These are phyloP conservation scores for Pogostemon cablin DNA, from an alignment of 257 asterid species.

Conservation along the genomic window DNA sequence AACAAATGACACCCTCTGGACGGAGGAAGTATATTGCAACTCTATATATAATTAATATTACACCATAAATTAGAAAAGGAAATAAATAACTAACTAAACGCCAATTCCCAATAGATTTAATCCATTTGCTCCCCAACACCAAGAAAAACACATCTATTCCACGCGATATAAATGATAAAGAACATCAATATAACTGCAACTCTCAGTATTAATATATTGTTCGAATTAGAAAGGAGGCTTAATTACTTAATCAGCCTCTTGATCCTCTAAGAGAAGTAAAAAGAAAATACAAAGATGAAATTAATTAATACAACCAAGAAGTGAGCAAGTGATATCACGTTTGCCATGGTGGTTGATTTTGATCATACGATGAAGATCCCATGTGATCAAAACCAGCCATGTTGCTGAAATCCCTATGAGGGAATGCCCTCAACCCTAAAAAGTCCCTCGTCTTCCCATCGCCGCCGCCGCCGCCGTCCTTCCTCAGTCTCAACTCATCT, in stretches of 20 bases:
- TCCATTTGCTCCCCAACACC: too few species aligned
- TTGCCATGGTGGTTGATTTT: slow-evolving; percentile 53
- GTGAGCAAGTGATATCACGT: slow-evolving; percentile 24
- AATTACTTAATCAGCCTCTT: neutral
- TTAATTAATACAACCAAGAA: neutral
- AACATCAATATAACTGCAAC: slow-evolving; percentile 6
- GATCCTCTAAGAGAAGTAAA: too few species aligned
- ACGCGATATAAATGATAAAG: neutral
- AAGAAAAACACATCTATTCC: too few species aligned
- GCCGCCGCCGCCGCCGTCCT: neutral
- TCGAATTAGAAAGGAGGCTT: neutral
- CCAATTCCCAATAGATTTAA: too few species aligned
- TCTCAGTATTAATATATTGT: neutral
- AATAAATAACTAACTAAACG: too few species aligned
- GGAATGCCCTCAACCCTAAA: slow-evolving; percentile 56
- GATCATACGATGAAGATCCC: slow-evolving; percentile 45
- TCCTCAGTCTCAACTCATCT: too few species aligned
- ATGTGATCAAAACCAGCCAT: slow-evolving; percentile 53
- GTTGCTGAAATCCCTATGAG: slow-evolving; percentile 49
- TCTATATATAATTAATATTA: too few species aligned
- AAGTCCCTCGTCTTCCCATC: slow-evolving; percentile 66
- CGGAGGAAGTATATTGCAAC: too few species aligned
- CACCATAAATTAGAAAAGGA: too few species aligned
- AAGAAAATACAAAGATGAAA: neutral
- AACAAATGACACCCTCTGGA: too few species aligned